Evolutionary conservation across 2,329 filamentous ascomycete species (phyloP).

Genomic region (Blumeriella jaapii): DNA sequence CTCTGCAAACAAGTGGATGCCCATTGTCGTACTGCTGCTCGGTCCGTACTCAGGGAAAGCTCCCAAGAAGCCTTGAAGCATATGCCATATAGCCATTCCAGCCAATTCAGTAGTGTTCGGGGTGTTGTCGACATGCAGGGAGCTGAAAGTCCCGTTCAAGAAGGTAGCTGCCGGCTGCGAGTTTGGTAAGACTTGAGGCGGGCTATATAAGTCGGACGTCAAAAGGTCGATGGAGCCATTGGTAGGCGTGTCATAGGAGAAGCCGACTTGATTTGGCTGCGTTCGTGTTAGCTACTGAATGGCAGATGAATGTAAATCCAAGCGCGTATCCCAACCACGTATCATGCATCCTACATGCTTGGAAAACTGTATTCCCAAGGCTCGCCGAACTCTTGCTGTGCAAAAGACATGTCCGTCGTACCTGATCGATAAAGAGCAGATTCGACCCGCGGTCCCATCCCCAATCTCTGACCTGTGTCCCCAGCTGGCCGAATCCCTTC

Average conservation of each 20-base stretch:
- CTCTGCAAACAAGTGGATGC: slow-evolving; percentile 56
- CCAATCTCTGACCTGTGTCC: slow-evolving; percentile 47
- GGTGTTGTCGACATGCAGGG: slow-evolving; percentile 33
- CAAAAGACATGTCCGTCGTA: slow-evolving; percentile 22
- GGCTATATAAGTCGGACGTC: slow-evolving; percentile 30
- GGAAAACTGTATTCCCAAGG: too few relatives aligned
- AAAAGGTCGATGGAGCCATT: slow-evolving; percentile 47
- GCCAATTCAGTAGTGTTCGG: slow-evolving; percentile 41
- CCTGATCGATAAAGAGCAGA: slow-evolving; percentile 41
- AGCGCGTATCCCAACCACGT: background rate
- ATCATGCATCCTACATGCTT: too few relatives aligned
- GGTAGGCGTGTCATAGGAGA: slow-evolving; percentile 52
- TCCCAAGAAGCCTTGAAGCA: slow-evolving; percentile 46
- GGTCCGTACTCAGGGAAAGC: slow-evolving; percentile 44
- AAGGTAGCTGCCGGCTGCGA: slow-evolving; percentile 28
- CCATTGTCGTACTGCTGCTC: slow-evolving; percentile 42
- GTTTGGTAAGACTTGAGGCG: slow-evolving; percentile 26
- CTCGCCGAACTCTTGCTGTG: too few relatives aligned
- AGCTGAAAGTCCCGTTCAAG: slow-evolving; percentile 55
- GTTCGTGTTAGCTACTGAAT: slow-evolving; percentile 20
- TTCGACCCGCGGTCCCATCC: slow-evolving; percentile 53
- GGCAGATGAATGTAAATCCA: background rate
- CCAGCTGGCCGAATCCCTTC: slow-evolving; percentile 36
- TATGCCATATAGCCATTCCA: slow-evolving; percentile 46
- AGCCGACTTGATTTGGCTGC: slow-evolving; percentile 59